Percentiles rank a stretch among this genome's conserved stretches.
Conservation (phyloP, 768 basidiomycete species). For the Pulveroboletus sp. region DNA sequence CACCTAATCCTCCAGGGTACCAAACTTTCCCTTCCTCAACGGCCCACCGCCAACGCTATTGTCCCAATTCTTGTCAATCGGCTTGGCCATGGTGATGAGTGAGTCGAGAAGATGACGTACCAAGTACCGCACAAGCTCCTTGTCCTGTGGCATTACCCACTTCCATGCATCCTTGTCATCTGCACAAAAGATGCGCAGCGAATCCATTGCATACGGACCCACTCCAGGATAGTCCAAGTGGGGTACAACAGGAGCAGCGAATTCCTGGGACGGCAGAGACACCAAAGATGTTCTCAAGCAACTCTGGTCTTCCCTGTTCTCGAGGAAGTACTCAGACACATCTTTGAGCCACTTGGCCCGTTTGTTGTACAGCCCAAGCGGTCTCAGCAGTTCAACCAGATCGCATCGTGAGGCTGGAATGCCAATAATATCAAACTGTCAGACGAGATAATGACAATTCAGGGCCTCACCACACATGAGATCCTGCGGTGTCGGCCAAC, state of each 20-base stretch:
- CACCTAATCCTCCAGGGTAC: slow-evolving; percentile 42
- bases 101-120: slow-evolving; percentile 42
- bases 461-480: slow-evolving; percentile 50
- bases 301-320: slow-evolving; percentile 34
- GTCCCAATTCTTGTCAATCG: neutral
- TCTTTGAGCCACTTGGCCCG: slow-evolving; percentile 55
- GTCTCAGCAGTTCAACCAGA: slow-evolving; percentile 44
- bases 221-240: slow-evolving; percentile 62
- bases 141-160: slow-evolving; percentile 59
- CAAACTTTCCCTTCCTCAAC: slow-evolving; percentile 49
- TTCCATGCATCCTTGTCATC: slow-evolving; percentile 51
- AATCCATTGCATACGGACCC: slow-evolving; percentile 72
- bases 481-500: slow-evolving; percentile 56
- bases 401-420: slow-evolving; percentile 41
- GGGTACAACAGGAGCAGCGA: slow-evolving; percentile 37
- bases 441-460: neutral
- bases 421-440: neutral
- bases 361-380: slow-evolving; percentile 58
- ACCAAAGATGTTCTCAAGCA: slow-evolving; percentile 1
- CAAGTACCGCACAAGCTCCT: slow-evolving; percentile 65
- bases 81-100: neutral
- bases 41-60: slow-evolving; percentile 75
- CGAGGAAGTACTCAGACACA: slow-evolving; percentile 51
- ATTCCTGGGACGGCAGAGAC: neutral
- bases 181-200: slow-evolving; percentile 67